phyloP scores from a whole-genome alignment of 2,329 filamentous ascomycete genomes.

The Epichloe scottii region DNA sequence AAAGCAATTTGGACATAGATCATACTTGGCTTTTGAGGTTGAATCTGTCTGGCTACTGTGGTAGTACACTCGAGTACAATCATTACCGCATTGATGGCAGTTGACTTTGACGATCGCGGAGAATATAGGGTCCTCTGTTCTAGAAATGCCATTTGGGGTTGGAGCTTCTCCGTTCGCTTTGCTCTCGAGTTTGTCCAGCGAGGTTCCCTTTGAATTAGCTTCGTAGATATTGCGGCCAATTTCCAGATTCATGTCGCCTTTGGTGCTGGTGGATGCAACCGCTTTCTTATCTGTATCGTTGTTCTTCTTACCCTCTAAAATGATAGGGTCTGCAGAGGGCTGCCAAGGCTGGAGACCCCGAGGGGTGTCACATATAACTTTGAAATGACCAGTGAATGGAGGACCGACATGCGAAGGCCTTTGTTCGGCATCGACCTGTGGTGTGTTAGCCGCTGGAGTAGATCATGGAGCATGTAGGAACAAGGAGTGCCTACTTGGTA shows the following conservation, averaged over 20 bases:
- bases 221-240: slow-evolving; percentile 94
- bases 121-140: slow-evolving; percentile 50
- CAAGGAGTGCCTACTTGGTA: slow-evolving; percentile 61
- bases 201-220: slow-evolving; percentile 62
- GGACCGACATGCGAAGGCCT: slow-evolving; percentile 90
- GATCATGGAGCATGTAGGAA: not conserved
- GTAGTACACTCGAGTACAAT: slow-evolving; percentile 60
- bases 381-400: slow-evolving; percentile 95
- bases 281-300: slow-evolving; percentile 63
- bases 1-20: slow-evolving; percentile 86
- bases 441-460: slow-evolving; percentile 3
- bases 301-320: slow-evolving; percentile 47
- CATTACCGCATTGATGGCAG: slow-evolving; percentile 84
- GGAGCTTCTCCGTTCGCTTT: slow-evolving; percentile 67
- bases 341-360: slow-evolving; percentile 92
- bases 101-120: slow-evolving; percentile 57
- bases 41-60: slow-evolving; percentile 44
- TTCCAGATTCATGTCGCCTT: slow-evolving; percentile 80
- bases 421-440: slow-evolving; percentile 86
- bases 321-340: slow-evolving; percentile 64
- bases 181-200: slow-evolving; percentile 57
- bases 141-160: slow-evolving; percentile 49
- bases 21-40: slow-evolving; percentile 61
- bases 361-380: slow-evolving; percentile 88
- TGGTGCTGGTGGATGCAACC: slow-evolving; percentile 50